These are phyloP conservation scores for Meira nashicola DNA, from an alignment of 1,284 basidiomycete genomes.

Conservation along the genomic window DNA sequence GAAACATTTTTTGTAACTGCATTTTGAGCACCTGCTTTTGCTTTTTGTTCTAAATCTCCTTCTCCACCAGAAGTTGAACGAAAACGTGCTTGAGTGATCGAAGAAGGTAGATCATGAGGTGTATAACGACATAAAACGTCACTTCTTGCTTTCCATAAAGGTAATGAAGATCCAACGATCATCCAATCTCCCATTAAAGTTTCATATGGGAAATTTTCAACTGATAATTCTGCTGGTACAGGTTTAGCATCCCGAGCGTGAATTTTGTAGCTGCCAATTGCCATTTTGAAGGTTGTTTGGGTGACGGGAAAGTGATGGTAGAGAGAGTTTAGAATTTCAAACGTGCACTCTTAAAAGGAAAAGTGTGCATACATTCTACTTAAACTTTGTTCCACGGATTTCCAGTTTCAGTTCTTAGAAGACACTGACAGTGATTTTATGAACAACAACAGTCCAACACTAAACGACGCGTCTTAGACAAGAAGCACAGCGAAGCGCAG, in stretches of 20 bases:
- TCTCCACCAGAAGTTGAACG: no score
- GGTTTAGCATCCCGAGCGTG: neutral
- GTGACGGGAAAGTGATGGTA: no score
- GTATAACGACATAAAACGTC: constrained; percentile 58
- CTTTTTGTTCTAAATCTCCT: neutral
- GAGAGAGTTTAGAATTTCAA: no score
- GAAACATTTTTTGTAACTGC: neutral
- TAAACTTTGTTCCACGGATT: no score
- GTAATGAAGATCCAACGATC: constrained; percentile 57
- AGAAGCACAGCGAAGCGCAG: no score
- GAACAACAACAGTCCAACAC: no score
- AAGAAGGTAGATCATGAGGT: constrained; percentile 20
- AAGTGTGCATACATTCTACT: no score
- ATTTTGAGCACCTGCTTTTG: neutral
- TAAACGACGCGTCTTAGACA: no score
- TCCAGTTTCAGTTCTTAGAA: no score
- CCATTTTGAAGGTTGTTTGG: no score
- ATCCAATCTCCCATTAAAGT: constrained; percentile 58
- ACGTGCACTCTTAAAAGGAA: no score
- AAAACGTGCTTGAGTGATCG: constrained; percentile 10
- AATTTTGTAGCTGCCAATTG: neutral
- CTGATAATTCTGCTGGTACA: constrained; percentile 7
- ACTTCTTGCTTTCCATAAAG: constrained; percentile 58
- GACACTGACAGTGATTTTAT: no score
- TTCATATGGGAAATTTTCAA: constrained; percentile 51